Conservation (phyloP, 129 eudicot species). For the Tagetes erecta region DNA sequence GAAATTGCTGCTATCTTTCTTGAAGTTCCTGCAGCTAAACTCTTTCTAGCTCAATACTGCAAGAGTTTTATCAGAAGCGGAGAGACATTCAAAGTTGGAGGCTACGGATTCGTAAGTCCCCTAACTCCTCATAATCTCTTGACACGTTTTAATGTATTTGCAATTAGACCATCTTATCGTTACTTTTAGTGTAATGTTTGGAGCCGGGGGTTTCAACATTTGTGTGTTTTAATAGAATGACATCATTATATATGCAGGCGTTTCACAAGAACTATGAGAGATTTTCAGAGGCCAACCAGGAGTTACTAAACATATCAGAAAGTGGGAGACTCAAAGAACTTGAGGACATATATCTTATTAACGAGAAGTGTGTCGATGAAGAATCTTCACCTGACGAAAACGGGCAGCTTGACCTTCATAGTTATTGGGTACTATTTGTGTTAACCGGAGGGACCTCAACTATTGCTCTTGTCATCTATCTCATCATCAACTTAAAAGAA, state of each 20-base stretch:
- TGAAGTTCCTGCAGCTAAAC: constrained; percentile 46
- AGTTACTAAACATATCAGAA: constrained; percentile 40
- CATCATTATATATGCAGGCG: constrained; percentile 32
- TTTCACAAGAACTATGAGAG: constrained; percentile 33
- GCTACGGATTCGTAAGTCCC: constrained; percentile 57
- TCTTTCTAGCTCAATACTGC: constrained; percentile 56
- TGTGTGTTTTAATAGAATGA: too few species aligned
- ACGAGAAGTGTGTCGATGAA: constrained; percentile 38
- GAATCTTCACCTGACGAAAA: constrained; percentile 36
- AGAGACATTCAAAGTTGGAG: constrained; percentile 54
- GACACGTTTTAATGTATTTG: too few species aligned
- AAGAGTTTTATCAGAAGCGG: constrained; percentile 44
- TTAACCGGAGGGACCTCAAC: constrained; percentile 50
- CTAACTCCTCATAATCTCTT: neutral
- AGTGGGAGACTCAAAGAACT: constrained; percentile 33
- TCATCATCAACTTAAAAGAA: constrained; percentile 13
- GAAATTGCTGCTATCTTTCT: constrained; percentile 49
- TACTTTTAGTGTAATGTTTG: too few species aligned
- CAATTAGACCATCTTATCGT: too few species aligned
- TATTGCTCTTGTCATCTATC: constrained; percentile 32
- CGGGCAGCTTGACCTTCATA: constrained; percentile 36
- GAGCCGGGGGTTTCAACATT: too few species aligned
- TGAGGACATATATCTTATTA: constrained; percentile 25
- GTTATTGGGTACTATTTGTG: constrained; percentile 50
- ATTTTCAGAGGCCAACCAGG: constrained; percentile 42